Evolutionary conservation across 2,329 filamentous ascomycete species (phyloP).

Genomic region (Chaetomium strumarium): DNA sequence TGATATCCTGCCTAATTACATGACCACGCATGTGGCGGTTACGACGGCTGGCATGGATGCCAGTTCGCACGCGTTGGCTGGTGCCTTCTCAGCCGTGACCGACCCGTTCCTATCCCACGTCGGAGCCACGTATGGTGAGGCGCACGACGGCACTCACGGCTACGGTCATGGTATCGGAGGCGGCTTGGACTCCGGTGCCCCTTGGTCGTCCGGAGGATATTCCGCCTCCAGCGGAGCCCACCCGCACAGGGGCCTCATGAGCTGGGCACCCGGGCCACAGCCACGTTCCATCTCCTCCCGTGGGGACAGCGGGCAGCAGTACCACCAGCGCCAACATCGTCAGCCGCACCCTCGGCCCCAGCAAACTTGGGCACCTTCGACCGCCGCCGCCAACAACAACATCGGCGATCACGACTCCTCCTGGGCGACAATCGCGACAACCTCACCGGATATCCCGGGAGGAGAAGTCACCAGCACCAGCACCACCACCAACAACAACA

Average conservation of each 20-base stretch:
- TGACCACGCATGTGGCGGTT: conserved; percentile 12
- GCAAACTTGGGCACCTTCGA: background rate
- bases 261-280: conserved; percentile 3
- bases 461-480: background rate
- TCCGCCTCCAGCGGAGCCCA: background rate
- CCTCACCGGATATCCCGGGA: background rate
- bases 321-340: background rate
- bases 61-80: conserved; percentile 2
- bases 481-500: background rate
- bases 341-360: background rate
- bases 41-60: conserved; percentile 6
- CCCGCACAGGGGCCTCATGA: background rate
- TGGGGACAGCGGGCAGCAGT: background rate
- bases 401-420: conserved; percentile 5
- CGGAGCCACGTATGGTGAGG: conserved; percentile 3
- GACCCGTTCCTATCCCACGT: conserved; percentile 20
- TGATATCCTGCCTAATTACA: conserved; percentile 17
- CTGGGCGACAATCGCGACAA: conserved; percentile 1
- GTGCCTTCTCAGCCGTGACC: conserved; percentile 14
- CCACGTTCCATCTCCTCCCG: background rate
- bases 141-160: conserved; percentile 7
- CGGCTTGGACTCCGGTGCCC: background rate
- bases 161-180: background rate
- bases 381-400: background rate
- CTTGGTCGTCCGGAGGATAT: conserved; percentile 5